These are phyloP conservation scores for cucumber (Cucumis sativus) DNA, from an alignment of 306 rosid genomes.

Conservation along the genomic window DNA sequence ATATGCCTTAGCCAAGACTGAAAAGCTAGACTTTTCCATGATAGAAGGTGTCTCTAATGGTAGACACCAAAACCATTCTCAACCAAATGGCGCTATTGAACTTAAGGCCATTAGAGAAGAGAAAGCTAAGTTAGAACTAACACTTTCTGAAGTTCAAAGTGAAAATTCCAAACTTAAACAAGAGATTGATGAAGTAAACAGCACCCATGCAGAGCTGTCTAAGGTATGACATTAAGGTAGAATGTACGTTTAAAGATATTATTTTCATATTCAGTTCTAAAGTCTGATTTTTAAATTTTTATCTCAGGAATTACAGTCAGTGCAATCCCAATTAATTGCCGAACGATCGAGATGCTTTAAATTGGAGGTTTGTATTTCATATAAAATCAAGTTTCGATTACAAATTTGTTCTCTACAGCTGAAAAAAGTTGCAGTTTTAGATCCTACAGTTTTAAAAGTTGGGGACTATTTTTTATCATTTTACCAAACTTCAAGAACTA, in stretches of 20 bases:
- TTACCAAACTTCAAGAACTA: too few species aligned
- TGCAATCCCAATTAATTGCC: conserved; percentile 77
- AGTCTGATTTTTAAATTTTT: conserved; percentile 10
- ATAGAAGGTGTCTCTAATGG: conserved; percentile 33
- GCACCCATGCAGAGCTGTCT: conserved; percentile 68
- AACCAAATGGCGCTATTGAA: conserved; percentile 20
- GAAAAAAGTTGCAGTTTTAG: too few species aligned
- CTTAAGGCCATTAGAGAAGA: conserved; percentile 48
- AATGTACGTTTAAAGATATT: background rate
- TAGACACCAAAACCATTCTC: conserved; percentile 20
- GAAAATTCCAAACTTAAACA: conserved; percentile 4
- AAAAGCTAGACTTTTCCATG: conserved; percentile 40
- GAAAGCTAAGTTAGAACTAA: conserved; percentile 38
- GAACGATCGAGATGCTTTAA: conserved; percentile 97
- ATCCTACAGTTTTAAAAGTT: too few species aligned
- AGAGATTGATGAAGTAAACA: conserved; percentile 52
- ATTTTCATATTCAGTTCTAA: background rate
- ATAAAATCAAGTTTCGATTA: too few species aligned
- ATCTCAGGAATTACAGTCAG: conserved; percentile 80
- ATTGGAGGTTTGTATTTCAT: conserved; percentile 55
- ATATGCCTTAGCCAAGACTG: conserved; percentile 75
- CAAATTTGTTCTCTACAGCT: too few species aligned
- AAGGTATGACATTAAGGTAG: conserved; percentile 37
- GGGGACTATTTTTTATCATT: too few species aligned
- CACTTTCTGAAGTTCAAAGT: conserved; percentile 51